These are phyloP conservation scores for Immersiporthe knoxdaviesiana DNA, from an alignment of 2,329 filamentous ascomycete species.

Conservation along the genomic window DNA sequence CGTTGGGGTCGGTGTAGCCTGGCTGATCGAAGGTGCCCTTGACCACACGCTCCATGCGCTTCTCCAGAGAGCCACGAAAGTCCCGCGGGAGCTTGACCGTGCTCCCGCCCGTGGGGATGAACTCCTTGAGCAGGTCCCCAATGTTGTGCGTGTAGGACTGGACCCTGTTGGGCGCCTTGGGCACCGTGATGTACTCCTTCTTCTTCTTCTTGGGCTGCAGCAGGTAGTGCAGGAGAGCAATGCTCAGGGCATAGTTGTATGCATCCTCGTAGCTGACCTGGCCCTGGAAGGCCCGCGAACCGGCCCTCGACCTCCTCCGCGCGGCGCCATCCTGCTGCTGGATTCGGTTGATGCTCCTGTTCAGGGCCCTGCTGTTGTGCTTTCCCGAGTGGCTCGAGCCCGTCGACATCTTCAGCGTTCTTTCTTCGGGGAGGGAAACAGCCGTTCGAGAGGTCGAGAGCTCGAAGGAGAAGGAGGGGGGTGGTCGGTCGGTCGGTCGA, in stretches of 20 bases:
- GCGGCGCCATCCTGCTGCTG: constrained; percentile 44
- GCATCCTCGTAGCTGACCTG: constrained; percentile 74
- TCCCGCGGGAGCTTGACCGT: constrained; percentile 61
- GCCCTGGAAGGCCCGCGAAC: constrained; percentile 51
- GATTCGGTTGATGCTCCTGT: constrained; percentile 49
- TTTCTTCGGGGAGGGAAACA: not conserved
- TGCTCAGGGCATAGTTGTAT: constrained; percentile 87
- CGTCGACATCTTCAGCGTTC: constrained; percentile 51
- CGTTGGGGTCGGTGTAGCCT: constrained; percentile 85
- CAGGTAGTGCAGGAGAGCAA: constrained; percentile 90
- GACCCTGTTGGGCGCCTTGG: constrained; percentile 62
- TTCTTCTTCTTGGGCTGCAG: constrained; percentile 88
- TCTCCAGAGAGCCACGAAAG: constrained; percentile 59
- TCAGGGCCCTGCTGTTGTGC: constrained; percentile 47
- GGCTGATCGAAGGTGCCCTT: constrained; percentile 81
- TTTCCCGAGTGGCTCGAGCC: constrained; percentile 53
- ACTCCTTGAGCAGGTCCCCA: constrained; percentile 87
- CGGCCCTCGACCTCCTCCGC: constrained; percentile 43
- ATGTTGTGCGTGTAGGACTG: constrained; percentile 69
- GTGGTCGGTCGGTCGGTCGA: not conserved
- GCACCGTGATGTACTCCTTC: constrained; percentile 77
- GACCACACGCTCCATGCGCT: constrained; percentile 79
- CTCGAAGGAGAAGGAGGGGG: no score
- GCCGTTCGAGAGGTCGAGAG: constrained; percentile 16
- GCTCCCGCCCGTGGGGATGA: constrained; percentile 49